Evolutionary conservation across 257 asterid species (phyloP), one percentile per base, ranked within the genome.

Genomic region (Cynanchum wilfordii): DNA sequence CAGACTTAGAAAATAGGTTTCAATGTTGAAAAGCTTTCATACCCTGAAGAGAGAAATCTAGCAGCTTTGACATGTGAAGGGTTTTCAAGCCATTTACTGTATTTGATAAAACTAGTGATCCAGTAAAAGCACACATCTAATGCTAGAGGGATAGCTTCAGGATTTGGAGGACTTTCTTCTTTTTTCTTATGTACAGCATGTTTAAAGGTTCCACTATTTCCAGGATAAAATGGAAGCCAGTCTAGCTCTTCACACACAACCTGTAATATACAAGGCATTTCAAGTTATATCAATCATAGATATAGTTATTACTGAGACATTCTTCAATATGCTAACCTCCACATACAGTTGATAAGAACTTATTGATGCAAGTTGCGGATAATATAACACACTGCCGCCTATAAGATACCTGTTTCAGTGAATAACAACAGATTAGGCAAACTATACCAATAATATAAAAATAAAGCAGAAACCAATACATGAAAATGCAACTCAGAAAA

Each of bases 321-420:
- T 77, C 55, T 58, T 74, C 62, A 64, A 73, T 77, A 79, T 75
- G 85, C 98, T 90, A 83, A 95, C 98, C 99, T 95, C 99, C 82
- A 95, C 98, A 87, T 89, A 92, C 82, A 95, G 95, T 90, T 95
- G 99, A 84, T 95, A 95, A 71, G 98, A 89, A 83, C 99, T 95
- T 73, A 95, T 95, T 63, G 95, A 92, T 76, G 99, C 88, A 76
- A 95, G 89, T 80, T 89, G 99, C 59, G 99, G 98, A 90, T 95
- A 92, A 82, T 87, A 95, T 69, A 95, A 82, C 79, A 95, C 96
- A 62, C 96, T 86, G 56, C 99, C 99, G 49, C 99, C 98, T 76
- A 92, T 92, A 27, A 95, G 86, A 79, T 83, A 92, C 89, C 99
- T 95, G 94, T 74, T 80, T 54, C 17, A 58, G 77, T 65, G 78